Evolutionary conservation across 2,329 filamentous ascomycete genomes (phyloP).

Genomic region (Apiospora koreana): DNA sequence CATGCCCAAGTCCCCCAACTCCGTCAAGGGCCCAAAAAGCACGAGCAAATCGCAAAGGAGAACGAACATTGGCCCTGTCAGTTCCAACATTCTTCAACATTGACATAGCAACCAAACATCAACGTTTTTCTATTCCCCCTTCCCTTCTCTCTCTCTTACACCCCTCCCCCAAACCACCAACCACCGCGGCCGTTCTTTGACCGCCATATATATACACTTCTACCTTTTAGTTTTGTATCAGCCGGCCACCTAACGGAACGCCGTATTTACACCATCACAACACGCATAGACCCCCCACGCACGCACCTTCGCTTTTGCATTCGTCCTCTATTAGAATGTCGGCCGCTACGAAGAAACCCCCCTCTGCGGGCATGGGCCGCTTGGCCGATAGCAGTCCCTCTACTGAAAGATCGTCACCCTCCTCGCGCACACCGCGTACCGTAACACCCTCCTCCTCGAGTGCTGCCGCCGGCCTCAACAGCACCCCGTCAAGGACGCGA

Average conservation of each 20-base stretch:
- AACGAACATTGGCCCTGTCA: constrained; percentile 3
- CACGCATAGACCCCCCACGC: not conserved
- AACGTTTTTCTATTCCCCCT: not conserved
- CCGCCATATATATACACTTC: constrained; percentile 5
- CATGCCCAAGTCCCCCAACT: not conserved
- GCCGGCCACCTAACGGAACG: not conserved
- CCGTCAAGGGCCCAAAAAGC: not conserved
- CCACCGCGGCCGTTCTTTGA: not conserved
- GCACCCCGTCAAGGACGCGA: constrained; percentile 55
- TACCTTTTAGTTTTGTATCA: constrained; percentile 7
- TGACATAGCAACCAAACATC: constrained; percentile 9
- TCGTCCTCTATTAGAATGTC: constrained; percentile 44
- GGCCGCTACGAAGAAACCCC: constrained; percentile 53
- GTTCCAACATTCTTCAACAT: constrained; percentile 6
- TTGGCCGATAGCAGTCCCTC: constrained; percentile 35
- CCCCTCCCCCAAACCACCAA: not conserved
- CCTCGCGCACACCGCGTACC: constrained; percentile 37
- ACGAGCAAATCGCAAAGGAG: constrained; percentile 9
- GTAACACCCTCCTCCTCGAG: constrained; percentile 52
- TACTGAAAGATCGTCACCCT: constrained; percentile 42
- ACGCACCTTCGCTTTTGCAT: constrained; percentile 5
- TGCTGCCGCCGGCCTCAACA: constrained; percentile 37
- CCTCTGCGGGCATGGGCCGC: constrained; percentile 48
- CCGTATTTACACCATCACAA: not conserved
- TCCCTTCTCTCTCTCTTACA: not conserved